Percentiles rank a stretch among this genome's conserved stretches.
Evolutionary conservation across 2,329 filamentous ascomycete species (phyloP).

Genomic region (Neoascochyta sp.): DNA sequence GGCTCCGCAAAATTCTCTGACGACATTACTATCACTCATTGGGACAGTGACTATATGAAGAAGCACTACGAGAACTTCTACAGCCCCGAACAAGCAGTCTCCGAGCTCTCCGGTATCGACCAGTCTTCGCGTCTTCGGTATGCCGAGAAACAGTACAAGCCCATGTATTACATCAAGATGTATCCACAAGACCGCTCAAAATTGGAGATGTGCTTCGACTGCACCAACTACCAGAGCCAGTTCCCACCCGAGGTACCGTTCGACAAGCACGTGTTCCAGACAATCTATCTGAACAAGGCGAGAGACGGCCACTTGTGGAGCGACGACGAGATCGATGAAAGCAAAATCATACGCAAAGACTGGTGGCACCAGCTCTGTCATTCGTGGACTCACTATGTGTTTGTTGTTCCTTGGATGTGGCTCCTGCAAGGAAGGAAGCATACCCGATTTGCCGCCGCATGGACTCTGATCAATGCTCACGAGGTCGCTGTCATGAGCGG

Average conservation of each 20-base stretch:
- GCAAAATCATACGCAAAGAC: slow-evolving; percentile 59
- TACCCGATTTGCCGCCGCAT: slow-evolving; percentile 62
- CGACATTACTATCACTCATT: slow-evolving; percentile 68
- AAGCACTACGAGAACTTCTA: slow-evolving; percentile 65
- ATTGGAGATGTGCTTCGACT: slow-evolving; percentile 66
- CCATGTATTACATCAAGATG: slow-evolving; percentile 64
- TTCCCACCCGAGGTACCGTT: slow-evolving; percentile 55
- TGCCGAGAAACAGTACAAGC: slow-evolving; percentile 53
- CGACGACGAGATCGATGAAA: slow-evolving; percentile 55
- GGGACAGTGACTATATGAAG: slow-evolving; percentile 62
- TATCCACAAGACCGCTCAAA: slow-evolving; percentile 55
- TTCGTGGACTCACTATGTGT: slow-evolving; percentile 59
- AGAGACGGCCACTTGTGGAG: slow-evolving; percentile 56
- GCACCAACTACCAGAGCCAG: slow-evolving; percentile 71
- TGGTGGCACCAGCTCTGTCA: slow-evolving; percentile 68
- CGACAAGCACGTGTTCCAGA: slow-evolving; percentile 66
- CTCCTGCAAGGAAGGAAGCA: slow-evolving; percentile 62
- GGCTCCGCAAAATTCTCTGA: slow-evolving; percentile 68
- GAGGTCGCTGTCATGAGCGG: slow-evolving; percentile 68
- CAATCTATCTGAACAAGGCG: slow-evolving; percentile 61
- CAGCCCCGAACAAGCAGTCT: slow-evolving; percentile 47
- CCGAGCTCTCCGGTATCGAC: slow-evolving; percentile 40
- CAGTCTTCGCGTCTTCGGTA: slow-evolving; percentile 43
- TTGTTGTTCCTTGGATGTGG: slow-evolving; percentile 69
- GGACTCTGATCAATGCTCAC: slow-evolving; percentile 68